Base-by-base conservation (phyloP, 108 stramenopile genomes). In the Conticribra guillardii region DNA sequence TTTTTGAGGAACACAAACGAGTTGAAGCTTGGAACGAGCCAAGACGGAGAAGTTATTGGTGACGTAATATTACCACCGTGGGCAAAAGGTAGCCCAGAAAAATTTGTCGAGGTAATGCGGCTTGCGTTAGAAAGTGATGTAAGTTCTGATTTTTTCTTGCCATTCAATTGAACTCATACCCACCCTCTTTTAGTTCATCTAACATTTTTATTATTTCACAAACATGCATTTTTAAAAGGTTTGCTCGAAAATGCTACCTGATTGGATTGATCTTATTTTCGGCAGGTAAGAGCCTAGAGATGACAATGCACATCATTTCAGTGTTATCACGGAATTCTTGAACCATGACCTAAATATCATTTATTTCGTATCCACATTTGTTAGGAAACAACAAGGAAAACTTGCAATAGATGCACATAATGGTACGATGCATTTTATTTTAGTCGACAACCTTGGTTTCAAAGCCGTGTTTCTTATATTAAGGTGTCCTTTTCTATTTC, bases 241-340 rank as follows among this genome's bases (percentile, higher is more conserved):
- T 58, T 97, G 96, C 48, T 94, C 96, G 14, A 80, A 82, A 41
- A 88, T 96, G 84, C 84, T 99, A 29, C 97, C 97, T 32, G 82
- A 87, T 53, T 99, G 99, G 99, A 96, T 99, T 46, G 99, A 99
- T 80, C 85, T 99, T 15, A 95, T 99, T 26, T 99, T 99, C 82
- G 96, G 96, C 1, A 77, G 37, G 37, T 41, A 11, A 41, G 37
- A 41, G 11, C 11, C 8, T 41, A n/a, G n/a, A n/a, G n/a, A n/a
- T n/a, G n/a, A n/a, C n/a, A n/a, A n/a, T n/a, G n/a, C n/a, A n/a
- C n/a, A n/a, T n/a, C n/a, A n/a, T n/a, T n/a, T n/a, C n/a, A n/a
- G n/a, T n/a, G n/a, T n/a, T n/a, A n/a, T n/a, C n/a, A n/a, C n/a
- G n/a, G n/a, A n/a, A n/a, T n/a, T n/a, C n/a, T n/a, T n/a, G n/a